phyloP scores from a whole-genome alignment of 805 yeast species.

The Debaryomyces hansenii region DNA sequence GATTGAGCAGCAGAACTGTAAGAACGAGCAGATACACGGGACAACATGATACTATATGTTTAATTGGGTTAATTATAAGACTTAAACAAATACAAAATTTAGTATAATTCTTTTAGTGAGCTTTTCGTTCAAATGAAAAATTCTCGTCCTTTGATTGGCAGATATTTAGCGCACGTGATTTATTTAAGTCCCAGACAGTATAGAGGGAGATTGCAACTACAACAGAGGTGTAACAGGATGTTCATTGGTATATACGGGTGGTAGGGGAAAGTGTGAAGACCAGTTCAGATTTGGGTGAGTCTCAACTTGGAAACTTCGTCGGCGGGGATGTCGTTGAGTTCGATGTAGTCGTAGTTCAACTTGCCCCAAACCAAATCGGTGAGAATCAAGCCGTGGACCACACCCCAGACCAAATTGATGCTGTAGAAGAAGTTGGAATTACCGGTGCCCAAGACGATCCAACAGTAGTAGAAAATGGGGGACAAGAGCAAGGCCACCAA shows the following conservation, averaged over 20 bases:
- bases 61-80: constrained; percentile 2
- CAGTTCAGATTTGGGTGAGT: constrained; percentile 15
- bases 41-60: constrained; percentile 28
- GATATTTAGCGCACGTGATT: constrained; percentile 4
- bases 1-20: constrained; percentile 41
- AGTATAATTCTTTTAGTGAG: constrained; percentile 5
- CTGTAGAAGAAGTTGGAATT: constrained; percentile 97
- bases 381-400: constrained; percentile 65
- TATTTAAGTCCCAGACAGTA: too few relatives aligned
- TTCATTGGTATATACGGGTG: too few relatives aligned
- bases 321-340: constrained; percentile 38
- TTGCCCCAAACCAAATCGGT: constrained; percentile 84
- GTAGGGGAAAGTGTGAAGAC: background rate
- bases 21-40: constrained; percentile 43
- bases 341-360: constrained; percentile 60
- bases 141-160: constrained; percentile 17
- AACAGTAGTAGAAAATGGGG: constrained; percentile 88
- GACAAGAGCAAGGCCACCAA: constrained; percentile 59
- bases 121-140: constrained; percentile 10
- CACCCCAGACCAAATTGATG: constrained; percentile 76
- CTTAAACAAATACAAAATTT: background rate
- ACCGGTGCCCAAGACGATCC: constrained; percentile 94
- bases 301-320: constrained; percentile 9
- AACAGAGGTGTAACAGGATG: too few relatives aligned
- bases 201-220: too few relatives aligned